These are phyloP conservation scores for Mucor indicus DNA, from an alignment of 371 early-diverging fungal genomes.

Conservation along the genomic window DNA sequence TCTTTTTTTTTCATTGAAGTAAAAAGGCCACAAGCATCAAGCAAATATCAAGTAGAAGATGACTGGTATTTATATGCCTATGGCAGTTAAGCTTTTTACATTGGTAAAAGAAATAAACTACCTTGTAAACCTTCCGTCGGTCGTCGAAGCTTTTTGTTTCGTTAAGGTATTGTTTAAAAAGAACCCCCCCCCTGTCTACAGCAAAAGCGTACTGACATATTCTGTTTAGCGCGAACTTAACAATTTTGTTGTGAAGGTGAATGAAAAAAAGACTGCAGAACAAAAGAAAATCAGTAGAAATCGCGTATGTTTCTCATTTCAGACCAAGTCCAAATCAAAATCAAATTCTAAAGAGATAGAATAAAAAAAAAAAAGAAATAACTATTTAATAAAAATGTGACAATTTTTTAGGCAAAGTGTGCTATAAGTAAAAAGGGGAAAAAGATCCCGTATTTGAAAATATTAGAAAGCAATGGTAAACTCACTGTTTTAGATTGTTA, in stretches of 20 bases:
- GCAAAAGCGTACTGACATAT: constrained; percentile 13
- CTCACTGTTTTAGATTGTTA: too few species aligned
- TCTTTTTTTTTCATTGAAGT: constrained; percentile 1
- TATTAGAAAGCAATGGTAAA: too few species aligned
- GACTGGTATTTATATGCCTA: too few species aligned
- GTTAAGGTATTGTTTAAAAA: constrained; percentile 20
- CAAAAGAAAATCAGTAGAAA: constrained; percentile 9
- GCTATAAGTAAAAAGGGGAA: too few species aligned
- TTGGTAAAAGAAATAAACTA: not conserved
- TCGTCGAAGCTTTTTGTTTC: too few species aligned
- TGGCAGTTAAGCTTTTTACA: too few species aligned
- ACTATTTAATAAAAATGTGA: too few species aligned
- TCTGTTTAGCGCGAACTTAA: constrained; percentile 15
- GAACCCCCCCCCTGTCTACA: constrained; percentile 5
- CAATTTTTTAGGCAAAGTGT: too few species aligned
- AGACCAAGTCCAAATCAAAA: constrained; percentile 7
- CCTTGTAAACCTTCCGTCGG: constrained; percentile 8
- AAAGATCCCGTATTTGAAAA: too few species aligned
- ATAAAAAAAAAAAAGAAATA: not conserved
- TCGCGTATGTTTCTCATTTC: constrained; percentile 8
- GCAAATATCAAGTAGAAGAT: too few species aligned
- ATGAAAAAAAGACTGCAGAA: constrained; percentile 9
- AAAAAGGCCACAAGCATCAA: too few species aligned
- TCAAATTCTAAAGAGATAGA: too few species aligned
- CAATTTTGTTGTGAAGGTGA: constrained; percentile 11